Percentiles rank a stretch among this genome's conserved stretches.
These are phyloP conservation scores for Psidium guajava DNA, from an alignment of 345 rosid species.

Conservation along the genomic window DNA sequence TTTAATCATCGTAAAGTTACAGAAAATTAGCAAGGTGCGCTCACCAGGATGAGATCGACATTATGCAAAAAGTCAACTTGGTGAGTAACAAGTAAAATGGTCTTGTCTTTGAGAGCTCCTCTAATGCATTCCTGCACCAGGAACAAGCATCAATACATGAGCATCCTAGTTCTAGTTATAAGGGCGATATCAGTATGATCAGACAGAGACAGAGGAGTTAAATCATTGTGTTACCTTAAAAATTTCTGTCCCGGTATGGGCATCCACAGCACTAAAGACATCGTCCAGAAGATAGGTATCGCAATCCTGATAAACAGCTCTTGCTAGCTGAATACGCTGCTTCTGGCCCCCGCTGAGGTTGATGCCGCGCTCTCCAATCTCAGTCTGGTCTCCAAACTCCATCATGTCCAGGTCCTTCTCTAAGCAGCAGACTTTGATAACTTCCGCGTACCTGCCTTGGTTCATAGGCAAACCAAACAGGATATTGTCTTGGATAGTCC, in stretches of 20 bases:
- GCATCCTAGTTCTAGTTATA: not conserved
- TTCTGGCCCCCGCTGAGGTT: constrained; percentile 98
- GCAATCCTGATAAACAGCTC: constrained; percentile 83
- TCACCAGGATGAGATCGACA: constrained; percentile 69
- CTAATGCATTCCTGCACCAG: constrained; percentile 70
- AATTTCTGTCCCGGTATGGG: constrained; percentile 89
- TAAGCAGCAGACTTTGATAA: constrained; percentile 61
- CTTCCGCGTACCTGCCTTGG: constrained; percentile 44
- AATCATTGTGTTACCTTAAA: constrained; percentile 44
- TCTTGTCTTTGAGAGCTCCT: constrained; percentile 76
- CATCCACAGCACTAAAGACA: constrained; percentile 94
- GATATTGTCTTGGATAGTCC: constrained; percentile 80
- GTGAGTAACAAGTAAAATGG: constrained; percentile 83
- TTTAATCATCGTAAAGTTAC: not conserved
- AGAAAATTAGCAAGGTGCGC: not conserved
- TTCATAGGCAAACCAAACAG: constrained; percentile 83
- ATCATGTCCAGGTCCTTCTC: constrained; percentile 87
- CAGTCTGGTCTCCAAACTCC: constrained; percentile 93
- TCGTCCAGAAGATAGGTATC: constrained; percentile 92
- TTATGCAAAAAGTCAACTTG: constrained; percentile 95
- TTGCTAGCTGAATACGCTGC: constrained; percentile 89
- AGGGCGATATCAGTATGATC: not conserved
- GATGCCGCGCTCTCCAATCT: constrained; percentile 94
- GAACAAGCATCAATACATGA: not conserved
- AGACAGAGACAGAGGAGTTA: not conserved